Evolutionary conservation across 192 early-diverging fungal species (phyloP), one percentile per base, ranked within the genome.

Genomic region (Endogone sp.): DNA sequence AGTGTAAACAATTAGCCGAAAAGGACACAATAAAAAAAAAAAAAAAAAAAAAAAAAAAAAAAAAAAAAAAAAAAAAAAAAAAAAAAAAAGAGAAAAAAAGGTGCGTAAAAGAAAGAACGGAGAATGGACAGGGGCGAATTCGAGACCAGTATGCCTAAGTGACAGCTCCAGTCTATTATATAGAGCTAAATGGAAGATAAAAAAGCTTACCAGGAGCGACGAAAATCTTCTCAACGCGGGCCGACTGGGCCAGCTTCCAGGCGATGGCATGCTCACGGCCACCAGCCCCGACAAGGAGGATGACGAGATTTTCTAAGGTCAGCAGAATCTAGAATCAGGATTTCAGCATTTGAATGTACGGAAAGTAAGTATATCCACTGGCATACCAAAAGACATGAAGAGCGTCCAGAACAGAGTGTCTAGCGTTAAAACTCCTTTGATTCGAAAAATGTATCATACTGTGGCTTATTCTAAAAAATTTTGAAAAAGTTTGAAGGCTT

Each of bases 181-280:
- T n/a, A n/a, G n/a, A n/a, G n/a, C n/a, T n/a, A n/a, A n/a, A n/a
- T n/a, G n/a, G n/a, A n/a, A n/a, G n/a, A n/a, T n/a, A n/a, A n/a
- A n/a, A n/a, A 16, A 16, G 37, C 37, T 63, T 79, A 95, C 93
- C 93, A 60, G 96, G 96, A 27, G 94, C 93, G 25, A 98, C 95
- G 83, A 86, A 98, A 70, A 99, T 87, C 72, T 84, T 87, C 62
- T 82, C 79, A 31, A 99, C 94, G 67, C 70, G 77, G 22, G 82
- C 68, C 25, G 91, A 92, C 79, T 93, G 88, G 57, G 92, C 86
- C 20, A 99, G 83, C 56, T 89, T 89, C 94, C 94, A 94, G 24
- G 92, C 95, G 68, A 99, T 87, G 57, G 98, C 94, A 70, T 99
- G 94, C 77, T 99, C 98, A 64, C 98, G 90, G 25, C 98, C 98